phyloP scores from a whole-genome alignment of 1,284 basidiomycete species.

The Ceratobasidium sp. region DNA sequence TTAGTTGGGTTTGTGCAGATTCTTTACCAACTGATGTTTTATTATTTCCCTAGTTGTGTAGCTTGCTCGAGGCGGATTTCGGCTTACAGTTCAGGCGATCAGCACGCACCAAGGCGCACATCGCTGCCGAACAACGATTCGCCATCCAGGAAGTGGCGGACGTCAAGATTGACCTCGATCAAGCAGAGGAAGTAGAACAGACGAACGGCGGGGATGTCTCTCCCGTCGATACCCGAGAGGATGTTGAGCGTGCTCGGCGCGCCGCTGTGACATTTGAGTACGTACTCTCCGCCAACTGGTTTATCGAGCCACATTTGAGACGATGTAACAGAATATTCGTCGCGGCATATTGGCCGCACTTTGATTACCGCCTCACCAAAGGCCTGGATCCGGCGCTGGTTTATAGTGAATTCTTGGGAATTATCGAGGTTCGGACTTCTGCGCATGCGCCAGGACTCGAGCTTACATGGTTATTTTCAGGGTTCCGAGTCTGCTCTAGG shows the following conservation, averaged over 20 bases:
- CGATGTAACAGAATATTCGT: background rate
- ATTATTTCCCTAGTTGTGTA: constrained; percentile 58
- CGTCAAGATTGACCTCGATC: constrained; percentile 34
- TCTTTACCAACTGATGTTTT: too few relatives aligned
- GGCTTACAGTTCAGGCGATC: constrained; percentile 48
- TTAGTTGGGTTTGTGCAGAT: too few relatives aligned
- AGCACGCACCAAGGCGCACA: constrained; percentile 48
- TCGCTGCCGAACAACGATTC: constrained; percentile 47
- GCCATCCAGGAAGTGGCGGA: constrained; percentile 34
- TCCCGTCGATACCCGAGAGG: constrained; percentile 25
- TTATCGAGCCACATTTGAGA: background rate
- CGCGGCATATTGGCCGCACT: constrained; percentile 71
- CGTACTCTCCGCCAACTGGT: background rate
- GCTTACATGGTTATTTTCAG: constrained; percentile 66
- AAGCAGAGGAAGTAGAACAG: constrained; percentile 34
- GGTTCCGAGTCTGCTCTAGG: constrained; percentile 69
- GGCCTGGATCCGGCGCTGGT: constrained; percentile 71
- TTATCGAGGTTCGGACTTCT: constrained; percentile 38
- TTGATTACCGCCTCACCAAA: constrained; percentile 68
- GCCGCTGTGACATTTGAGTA: constrained; percentile 36
- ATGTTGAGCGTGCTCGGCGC: constrained; percentile 10
- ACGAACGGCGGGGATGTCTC: background rate
- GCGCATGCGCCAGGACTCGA: constrained; percentile 52
- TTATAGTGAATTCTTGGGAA: constrained; percentile 76
- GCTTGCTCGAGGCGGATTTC: constrained; percentile 52